phyloP scores from a whole-genome alignment of 768 basidiomycete species.

The Rhizopogon vesiculosus region DNA sequence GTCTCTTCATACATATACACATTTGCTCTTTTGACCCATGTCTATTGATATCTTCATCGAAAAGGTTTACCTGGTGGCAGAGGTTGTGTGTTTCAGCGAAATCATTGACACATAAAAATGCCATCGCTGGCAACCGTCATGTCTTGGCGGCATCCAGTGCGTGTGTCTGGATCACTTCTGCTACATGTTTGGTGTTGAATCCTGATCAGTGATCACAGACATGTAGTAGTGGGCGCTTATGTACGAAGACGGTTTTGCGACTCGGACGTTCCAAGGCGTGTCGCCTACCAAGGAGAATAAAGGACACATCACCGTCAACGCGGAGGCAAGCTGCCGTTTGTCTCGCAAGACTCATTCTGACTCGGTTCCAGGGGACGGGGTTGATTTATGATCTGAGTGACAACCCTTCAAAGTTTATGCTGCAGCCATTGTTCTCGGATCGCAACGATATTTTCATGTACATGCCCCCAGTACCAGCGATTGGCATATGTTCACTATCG shows the following conservation, averaged over 20 bases:
- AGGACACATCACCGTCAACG: too few relatives aligned
- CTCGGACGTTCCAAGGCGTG: not conserved
- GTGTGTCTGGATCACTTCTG: not conserved
- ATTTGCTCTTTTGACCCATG: not conserved
- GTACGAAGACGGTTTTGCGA: not conserved
- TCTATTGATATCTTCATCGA: not conserved
- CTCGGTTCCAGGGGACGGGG: not conserved
- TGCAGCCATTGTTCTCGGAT: not conserved
- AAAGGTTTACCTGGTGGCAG: not conserved
- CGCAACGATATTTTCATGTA: not conserved
- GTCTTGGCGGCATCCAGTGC: not conserved
- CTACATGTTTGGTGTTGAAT: too few relatives aligned
- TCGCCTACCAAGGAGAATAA: not conserved
- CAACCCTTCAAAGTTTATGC: not conserved
- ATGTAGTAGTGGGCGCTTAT: not conserved
- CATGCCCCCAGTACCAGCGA: not conserved
- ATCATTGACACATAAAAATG: not conserved
- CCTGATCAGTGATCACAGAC: too few relatives aligned
- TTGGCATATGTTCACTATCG: not conserved
- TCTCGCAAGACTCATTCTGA: not conserved
- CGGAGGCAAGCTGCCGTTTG: too few relatives aligned
- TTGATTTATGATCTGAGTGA: not conserved
- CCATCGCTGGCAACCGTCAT: not conserved
- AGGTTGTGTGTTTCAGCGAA: not conserved
- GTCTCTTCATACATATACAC: not conserved